Conservation (phyloP, 108 stramenopile genomes). For the Conticribra guillardii region DNA sequence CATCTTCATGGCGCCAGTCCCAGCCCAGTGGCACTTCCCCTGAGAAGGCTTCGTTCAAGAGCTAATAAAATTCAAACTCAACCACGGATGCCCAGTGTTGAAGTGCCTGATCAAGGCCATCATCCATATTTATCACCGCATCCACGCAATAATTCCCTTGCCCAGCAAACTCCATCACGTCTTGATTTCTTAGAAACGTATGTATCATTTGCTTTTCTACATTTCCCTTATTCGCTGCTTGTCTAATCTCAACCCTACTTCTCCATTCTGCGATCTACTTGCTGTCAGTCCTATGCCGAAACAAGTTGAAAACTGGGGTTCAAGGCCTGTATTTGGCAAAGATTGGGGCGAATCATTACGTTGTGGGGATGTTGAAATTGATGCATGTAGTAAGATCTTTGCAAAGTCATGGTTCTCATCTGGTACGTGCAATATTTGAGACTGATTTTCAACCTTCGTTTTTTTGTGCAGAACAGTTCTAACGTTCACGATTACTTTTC, state of each 20-base stretch:
- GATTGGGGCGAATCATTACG: conserved; percentile 79
- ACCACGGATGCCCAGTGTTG: conserved; percentile 38
- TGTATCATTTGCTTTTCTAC: too few species aligned
- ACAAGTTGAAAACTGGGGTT: conserved; percentile 68
- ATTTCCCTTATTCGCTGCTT: too few species aligned
- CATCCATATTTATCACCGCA: conserved; percentile 43
- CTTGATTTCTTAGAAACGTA: conserved; percentile 20
- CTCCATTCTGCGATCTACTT: too few species aligned
- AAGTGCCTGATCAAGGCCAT: conserved; percentile 10
- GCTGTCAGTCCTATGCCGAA: conserved; percentile 74
- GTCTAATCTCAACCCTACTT: too few species aligned
- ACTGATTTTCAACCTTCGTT: conserved; percentile 20
- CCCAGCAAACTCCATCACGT: conserved; percentile 31
- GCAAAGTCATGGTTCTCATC: conserved; percentile 48
- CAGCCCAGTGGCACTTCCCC: too few species aligned
- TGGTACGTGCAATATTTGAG: conserved; percentile 31
- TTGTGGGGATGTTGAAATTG: conserved; percentile 47
- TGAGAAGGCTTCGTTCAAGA: conserved; percentile 23
- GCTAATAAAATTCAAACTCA: neutral
- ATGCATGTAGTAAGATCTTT: conserved; percentile 47
- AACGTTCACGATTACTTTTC: conserved; percentile 19
- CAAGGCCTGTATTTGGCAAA: conserved; percentile 61
- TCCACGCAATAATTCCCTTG: conserved; percentile 30
- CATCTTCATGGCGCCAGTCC: conserved; percentile 34
- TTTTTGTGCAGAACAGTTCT: conserved; percentile 23